Evolutionary conservation across 805 yeast species (phyloP).

Genomic region (Zygotorulaspora danielsina): DNA sequence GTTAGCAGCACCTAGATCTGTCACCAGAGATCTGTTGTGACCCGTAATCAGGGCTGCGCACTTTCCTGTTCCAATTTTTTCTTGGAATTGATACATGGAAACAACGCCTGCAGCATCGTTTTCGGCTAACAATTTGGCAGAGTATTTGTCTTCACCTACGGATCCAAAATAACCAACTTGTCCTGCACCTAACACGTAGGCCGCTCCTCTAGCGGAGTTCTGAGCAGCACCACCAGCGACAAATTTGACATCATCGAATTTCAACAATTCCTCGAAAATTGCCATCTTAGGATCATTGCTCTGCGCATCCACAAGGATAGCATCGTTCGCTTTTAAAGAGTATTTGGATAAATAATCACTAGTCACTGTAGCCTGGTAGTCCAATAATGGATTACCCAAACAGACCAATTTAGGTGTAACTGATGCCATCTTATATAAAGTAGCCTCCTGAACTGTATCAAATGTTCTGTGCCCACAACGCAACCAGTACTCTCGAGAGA

Average conservation of each 20-base stretch:
- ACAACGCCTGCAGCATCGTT: conserved; percentile 83
- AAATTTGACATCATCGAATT: conserved; percentile 54
- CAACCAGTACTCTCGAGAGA: neutral
- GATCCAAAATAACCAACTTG: conserved; percentile 94
- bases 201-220: conserved; percentile 98
- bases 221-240: conserved; percentile 99
- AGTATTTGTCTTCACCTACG: conserved; percentile 88
- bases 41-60: conserved; percentile 95
- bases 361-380: conserved; percentile 73
- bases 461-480: neutral
- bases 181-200: conserved; percentile 73
- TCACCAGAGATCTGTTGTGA: conserved; percentile 83
- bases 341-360: conserved; percentile 71
- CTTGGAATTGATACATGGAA: conserved; percentile 79
- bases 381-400: conserved; percentile 90
- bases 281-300: conserved; percentile 80
- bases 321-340: conserved; percentile 84
- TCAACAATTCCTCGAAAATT: conserved; percentile 74
- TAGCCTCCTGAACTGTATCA: neutral
- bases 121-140: conserved; percentile 75
- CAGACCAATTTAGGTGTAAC: conserved; percentile 50
- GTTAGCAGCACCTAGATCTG: conserved; percentile 97
- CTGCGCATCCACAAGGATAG: conserved; percentile 57
- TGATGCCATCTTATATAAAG: conserved; percentile 6
- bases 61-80: conserved; percentile 82